A percentile compares a stretch with the other conserved stretches of the same genome.
phyloP scores from a whole-genome alignment of 768 basidiomycete genomes.

The Termitomyces sp. region DNA sequence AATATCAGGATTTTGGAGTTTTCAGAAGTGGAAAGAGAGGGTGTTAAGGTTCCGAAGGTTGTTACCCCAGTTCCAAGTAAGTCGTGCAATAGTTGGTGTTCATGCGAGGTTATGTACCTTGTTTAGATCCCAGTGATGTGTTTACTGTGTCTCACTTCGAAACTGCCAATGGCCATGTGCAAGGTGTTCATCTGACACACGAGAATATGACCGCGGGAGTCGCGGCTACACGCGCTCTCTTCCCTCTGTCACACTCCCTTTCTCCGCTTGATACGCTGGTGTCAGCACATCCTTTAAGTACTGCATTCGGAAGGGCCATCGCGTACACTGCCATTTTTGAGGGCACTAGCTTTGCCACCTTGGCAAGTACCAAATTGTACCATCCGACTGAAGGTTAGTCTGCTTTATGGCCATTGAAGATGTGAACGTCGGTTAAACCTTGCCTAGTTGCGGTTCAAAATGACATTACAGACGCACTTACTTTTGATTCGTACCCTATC shows the following conservation, averaged over 20 bases:
- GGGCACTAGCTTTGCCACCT: conserved; percentile 65
- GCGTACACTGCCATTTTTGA: conserved; percentile 77
- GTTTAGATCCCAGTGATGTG: conserved; percentile 51
- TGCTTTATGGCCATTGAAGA: too few species aligned
- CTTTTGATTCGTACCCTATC: conserved; percentile 44
- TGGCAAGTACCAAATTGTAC: conserved; percentile 51
- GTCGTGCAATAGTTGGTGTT: conserved; percentile 17
- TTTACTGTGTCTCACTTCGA: conserved; percentile 66
- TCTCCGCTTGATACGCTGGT: conserved; percentile 72
- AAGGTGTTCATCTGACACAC: conserved; percentile 68
- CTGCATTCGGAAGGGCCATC: conserved; percentile 74
- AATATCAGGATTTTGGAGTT: conserved; percentile 58
- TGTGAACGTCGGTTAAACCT: background rate
- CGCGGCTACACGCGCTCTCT: conserved; percentile 67
- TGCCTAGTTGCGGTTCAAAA: conserved; percentile 15
- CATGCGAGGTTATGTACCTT: conserved; percentile 3
- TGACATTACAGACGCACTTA: conserved; percentile 43
- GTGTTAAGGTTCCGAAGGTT: conserved; percentile 41
- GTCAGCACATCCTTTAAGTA: conserved; percentile 67
- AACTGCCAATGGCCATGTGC: conserved; percentile 44
- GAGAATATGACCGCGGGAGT: conserved; percentile 87
- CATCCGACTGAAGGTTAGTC: conserved; percentile 35
- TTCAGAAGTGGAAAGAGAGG: conserved; percentile 66
- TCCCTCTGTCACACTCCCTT: conserved; percentile 66
- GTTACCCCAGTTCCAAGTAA: conserved; percentile 47